These are phyloP conservation scores for Populus pruinosa DNA, from an alignment of 345 rosid species.

Conservation along the genomic window DNA sequence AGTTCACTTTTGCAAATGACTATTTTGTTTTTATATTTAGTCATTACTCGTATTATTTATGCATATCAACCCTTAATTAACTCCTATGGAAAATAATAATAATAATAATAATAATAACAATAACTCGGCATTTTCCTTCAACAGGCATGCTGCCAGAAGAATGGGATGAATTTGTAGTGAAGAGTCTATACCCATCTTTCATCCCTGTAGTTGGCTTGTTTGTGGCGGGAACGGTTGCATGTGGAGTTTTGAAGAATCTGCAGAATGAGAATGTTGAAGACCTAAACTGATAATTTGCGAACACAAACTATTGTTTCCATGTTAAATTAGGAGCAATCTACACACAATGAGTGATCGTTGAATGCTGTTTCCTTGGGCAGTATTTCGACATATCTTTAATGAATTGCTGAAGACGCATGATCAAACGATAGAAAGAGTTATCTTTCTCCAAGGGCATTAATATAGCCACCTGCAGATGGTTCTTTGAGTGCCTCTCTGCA, in stretches of 20 bases:
- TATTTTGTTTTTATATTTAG: neutral
- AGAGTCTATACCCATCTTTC: conserved; percentile 78
- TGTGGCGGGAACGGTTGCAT: conserved; percentile 70
- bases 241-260: conserved; percentile 74
- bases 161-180: conserved; percentile 73
- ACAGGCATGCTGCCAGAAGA: conserved; percentile 86
- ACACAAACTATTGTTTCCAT: neutral
- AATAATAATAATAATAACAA: neutral
- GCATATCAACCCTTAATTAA: neutral
- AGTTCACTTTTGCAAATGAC: neutral
- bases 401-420: neutral
- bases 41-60: neutral
- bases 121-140: conserved; percentile 11
- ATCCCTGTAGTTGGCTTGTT: conserved; percentile 75
- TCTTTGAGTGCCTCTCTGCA: neutral
- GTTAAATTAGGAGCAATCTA: conserved; percentile 9
- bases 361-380: neutral
- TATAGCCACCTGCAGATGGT: neutral
- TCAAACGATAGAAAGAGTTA: neutral
- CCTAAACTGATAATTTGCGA: conserved; percentile 34
- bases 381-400: neutral
- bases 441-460: neutral
- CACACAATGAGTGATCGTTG: neutral
- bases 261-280: conserved; percentile 69
- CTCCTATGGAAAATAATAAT: neutral